These are phyloP conservation scores for Phyllosticta capitalensis DNA, from an alignment of 2,329 filamentous ascomycete species.

Conservation along the genomic window DNA sequence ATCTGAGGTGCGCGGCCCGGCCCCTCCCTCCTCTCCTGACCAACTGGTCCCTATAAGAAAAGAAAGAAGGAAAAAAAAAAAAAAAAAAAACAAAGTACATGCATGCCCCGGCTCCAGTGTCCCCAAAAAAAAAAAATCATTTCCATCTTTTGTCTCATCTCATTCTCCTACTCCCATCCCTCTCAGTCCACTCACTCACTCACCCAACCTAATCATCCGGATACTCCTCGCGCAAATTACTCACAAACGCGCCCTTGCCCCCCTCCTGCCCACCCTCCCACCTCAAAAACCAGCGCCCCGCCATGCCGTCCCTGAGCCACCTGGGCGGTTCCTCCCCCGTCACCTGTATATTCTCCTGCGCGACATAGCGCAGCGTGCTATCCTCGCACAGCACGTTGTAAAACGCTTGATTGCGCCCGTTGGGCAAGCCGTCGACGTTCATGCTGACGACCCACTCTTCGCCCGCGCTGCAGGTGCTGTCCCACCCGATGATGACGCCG, in stretches of 20 bases:
- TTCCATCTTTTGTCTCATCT: too few relatives aligned
- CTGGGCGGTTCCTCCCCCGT: constrained; percentile 12
- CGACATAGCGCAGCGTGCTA: constrained; percentile 61
- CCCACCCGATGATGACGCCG: constrained; percentile 85
- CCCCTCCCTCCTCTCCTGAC: too few relatives aligned
- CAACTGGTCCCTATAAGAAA: too few relatives aligned
- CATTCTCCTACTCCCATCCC: too few relatives aligned
- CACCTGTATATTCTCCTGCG: constrained; percentile 67
- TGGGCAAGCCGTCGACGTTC: constrained; percentile 50
- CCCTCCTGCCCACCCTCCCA: constrained; percentile 56
- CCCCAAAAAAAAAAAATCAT: too few relatives aligned
- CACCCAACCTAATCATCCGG: constrained; percentile 56
- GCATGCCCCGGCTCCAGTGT: too few relatives aligned
- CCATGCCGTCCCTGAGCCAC: constrained; percentile 49
- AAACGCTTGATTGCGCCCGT: constrained; percentile 59
- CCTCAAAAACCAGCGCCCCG: constrained; percentile 80
- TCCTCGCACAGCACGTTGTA: constrained; percentile 77
- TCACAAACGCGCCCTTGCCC: constrained; percentile 58
- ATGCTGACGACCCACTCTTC: constrained; percentile 57
- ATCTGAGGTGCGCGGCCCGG: too few relatives aligned
- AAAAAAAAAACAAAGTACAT: too few relatives aligned
- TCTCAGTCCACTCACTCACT: too few relatives aligned
- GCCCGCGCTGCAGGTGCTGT: constrained; percentile 47
- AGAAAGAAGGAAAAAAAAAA: too few relatives aligned
- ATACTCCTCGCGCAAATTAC: constrained; percentile 73